Conservation (phyloP, 2,329 filamentous ascomycete genomes). For the Venturiaceae sp. region DNA sequence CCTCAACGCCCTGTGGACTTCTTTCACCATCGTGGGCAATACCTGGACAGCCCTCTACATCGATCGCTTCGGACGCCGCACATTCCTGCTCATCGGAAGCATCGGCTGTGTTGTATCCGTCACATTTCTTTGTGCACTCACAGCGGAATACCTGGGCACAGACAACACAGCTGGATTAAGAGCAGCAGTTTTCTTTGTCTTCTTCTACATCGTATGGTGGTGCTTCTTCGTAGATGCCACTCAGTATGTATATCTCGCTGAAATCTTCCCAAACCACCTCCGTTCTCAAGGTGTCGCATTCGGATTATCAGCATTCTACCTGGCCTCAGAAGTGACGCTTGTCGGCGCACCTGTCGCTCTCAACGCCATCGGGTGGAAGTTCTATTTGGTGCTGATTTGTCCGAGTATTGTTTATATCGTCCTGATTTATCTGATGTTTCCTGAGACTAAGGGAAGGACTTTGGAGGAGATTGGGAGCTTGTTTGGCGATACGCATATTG, state of each 20-base stretch:
- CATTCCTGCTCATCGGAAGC: conserved; percentile 14
- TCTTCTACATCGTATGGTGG: conserved; percentile 18
- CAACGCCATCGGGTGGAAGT: conserved; percentile 9
- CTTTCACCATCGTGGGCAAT: conserved; percentile 15
- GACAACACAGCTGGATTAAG: conserved; percentile 13
- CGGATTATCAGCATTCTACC: conserved; percentile 8
- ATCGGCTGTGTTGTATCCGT: conserved; percentile 10
- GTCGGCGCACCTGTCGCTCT: conserved; percentile 8
- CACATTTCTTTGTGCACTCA: conserved; percentile 12
- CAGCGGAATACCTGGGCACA: conserved; percentile 13
- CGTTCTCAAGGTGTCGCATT: conserved; percentile 15
- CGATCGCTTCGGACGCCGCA: conserved; percentile 14
- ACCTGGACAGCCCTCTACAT: conserved; percentile 16
- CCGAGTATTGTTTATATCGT: conserved; percentile 2
- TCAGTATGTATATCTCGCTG: conserved; percentile 16
- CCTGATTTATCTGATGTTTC: conserved; percentile 9
- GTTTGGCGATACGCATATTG: conserved; percentile 8
- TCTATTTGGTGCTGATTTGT: conserved; percentile 9
- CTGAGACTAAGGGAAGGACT: conserved; percentile 8
- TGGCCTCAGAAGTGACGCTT: conserved; percentile 6
- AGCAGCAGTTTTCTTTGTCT: conserved; percentile 17
- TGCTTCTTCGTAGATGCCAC: conserved; percentile 17
- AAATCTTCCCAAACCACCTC: conserved; percentile 18
- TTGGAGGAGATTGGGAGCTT: conserved; percentile 7
- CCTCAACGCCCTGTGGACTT: conserved; percentile 15